Percentiles rank a stretch among this genome's conserved stretches.
Evolutionary conservation across 306 rosid species (phyloP).

Genomic region (Lotus japonicus): DNA sequence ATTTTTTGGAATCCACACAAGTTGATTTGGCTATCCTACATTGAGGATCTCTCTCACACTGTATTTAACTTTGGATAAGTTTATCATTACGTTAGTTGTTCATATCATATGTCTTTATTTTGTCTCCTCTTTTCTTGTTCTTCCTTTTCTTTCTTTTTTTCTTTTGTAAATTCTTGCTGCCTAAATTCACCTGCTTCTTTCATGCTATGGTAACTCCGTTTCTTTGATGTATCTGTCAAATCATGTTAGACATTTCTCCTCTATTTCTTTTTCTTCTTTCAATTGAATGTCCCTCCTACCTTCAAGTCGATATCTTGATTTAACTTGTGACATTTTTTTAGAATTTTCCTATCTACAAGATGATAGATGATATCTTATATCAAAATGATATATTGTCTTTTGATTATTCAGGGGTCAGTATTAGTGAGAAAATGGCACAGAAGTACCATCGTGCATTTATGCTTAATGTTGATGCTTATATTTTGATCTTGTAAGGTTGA

Average conservation of each 20-base stretch:
- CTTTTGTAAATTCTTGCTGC: no score
- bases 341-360: background rate
- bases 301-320: constrained; percentile 1
- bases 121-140: background rate
- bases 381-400: background rate
- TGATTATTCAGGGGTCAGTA: background rate
- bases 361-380: background rate
- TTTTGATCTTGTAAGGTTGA: background rate
- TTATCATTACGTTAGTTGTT: background rate
- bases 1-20: background rate
- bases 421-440: background rate
- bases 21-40: background rate
- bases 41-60: background rate
- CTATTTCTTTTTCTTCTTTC: background rate
- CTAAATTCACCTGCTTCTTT: background rate
- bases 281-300: background rate
- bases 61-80: background rate
- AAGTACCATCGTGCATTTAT: background rate
- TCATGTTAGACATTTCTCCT: background rate
- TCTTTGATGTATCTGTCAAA: background rate
- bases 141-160: background rate
- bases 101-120: background rate
- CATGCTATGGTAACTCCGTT: background rate
- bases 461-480: background rate
- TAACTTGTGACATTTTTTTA: background rate